phyloP scores from a whole-genome alignment of 306 rosid species.

The Cicer yamashitae region DNA sequence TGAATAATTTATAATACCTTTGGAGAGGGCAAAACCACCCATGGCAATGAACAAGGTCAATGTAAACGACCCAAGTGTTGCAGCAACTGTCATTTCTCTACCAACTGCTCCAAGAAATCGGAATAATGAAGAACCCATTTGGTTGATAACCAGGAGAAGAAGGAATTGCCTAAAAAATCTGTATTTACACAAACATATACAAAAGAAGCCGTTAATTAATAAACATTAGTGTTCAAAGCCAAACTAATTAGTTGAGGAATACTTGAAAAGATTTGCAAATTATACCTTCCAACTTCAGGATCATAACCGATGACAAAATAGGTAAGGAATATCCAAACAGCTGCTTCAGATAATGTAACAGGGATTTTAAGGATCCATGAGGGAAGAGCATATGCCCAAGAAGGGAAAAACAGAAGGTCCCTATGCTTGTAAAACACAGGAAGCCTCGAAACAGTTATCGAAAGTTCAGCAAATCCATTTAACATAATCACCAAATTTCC shows the following conservation, averaged over 20 bases:
- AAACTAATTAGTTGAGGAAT: not conserved
- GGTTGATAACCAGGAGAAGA: slow-evolving; percentile 50
- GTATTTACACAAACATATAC: slow-evolving; percentile 23
- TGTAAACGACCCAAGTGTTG: slow-evolving; percentile 48
- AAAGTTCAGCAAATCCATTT: slow-evolving; percentile 54
- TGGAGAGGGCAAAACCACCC: slow-evolving; percentile 61
- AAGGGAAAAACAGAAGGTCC: slow-evolving; percentile 61
- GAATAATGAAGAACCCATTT: slow-evolving; percentile 57
- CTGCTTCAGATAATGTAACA: slow-evolving; percentile 47
- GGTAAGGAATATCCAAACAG: slow-evolving; percentile 56
- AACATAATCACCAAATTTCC: slow-evolving; percentile 30
- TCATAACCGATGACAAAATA: slow-evolving; percentile 61
- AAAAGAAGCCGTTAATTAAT: not conserved
- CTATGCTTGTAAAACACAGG: slow-evolving; percentile 70
- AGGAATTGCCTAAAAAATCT: slow-evolving; percentile 62
- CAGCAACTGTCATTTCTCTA: slow-evolving; percentile 53
- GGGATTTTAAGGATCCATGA: slow-evolving; percentile 60
- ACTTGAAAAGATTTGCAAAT: slow-evolving; percentile 2
- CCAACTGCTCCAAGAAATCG: slow-evolving; percentile 59
- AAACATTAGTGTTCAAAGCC: not conserved
- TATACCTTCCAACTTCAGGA: slow-evolving; percentile 54
- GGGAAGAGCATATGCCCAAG: slow-evolving; percentile 65
- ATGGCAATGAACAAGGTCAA: slow-evolving; percentile 46
- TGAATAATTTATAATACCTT: slow-evolving; percentile 49
- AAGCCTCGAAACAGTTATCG: slow-evolving; percentile 56